These are phyloP conservation scores for Synchytrium microbalum DNA, from an alignment of 371 early-diverging fungal species.

Conservation along the genomic window DNA sequence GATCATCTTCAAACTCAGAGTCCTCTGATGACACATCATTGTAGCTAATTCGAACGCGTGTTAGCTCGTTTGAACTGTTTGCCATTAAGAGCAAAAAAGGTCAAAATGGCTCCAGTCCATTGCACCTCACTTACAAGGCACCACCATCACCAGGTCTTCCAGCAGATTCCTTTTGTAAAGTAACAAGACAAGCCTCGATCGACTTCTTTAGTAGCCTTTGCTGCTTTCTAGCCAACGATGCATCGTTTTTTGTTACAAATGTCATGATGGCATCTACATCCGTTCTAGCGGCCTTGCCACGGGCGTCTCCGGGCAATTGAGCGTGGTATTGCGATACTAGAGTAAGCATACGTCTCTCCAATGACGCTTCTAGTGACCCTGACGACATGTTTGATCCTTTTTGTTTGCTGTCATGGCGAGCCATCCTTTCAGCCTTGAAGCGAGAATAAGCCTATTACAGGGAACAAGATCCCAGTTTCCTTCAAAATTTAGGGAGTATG, in stretches of 20 bases:
- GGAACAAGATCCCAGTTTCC: no score
- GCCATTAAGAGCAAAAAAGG: neutral
- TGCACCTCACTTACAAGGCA: neutral
- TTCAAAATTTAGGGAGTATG: no score
- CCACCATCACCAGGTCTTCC: neutral
- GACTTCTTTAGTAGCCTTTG: constrained; percentile 11
- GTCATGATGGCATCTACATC: constrained; percentile 17
- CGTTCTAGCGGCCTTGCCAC: neutral
- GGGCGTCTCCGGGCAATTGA: neutral
- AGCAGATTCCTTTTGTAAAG: neutral
- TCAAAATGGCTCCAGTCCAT: constrained; percentile 1
- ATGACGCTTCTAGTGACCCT: neutral
- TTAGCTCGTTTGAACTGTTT: neutral
- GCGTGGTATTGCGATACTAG: neutral
- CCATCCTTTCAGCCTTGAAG: no score
- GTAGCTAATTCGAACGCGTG: constrained; percentile 4
- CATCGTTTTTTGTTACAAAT: constrained; percentile 8
- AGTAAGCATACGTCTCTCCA: neutral
- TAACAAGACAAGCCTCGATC: constrained; percentile 8
- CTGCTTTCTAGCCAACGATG: constrained; percentile 8
- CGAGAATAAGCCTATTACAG: no score
- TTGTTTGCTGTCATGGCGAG: neutral
- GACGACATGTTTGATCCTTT: no score
- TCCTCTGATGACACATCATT: constrained; percentile 11
- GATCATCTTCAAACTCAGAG: constrained; percentile 19